Base-by-base conservation (phyloP, 441 rosid species). In the Manihot esculenta region DNA sequence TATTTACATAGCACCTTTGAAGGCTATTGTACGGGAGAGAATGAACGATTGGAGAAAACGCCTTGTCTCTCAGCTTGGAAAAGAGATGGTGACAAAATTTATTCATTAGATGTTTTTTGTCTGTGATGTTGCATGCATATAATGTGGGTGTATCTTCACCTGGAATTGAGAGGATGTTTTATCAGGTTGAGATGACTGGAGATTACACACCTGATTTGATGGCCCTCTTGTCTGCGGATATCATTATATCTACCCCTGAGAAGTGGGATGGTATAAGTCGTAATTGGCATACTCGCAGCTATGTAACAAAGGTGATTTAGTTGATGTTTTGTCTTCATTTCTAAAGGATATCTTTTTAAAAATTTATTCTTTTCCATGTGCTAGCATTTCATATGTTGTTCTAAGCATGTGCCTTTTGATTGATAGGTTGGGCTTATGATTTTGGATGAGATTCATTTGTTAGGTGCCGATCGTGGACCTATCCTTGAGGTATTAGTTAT, bases 221-320 rank as follows among this genome's bases (percentile, higher is more conserved):
- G 82, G 97, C 98, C 75, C 96, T 96, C 64, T 83, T 96, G 82
- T 96, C 99, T 30, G 99, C 99, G 53, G 98, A 96, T 84, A 88
- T 96, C 76, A 96, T 96, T 64, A 88, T 96, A 81, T 90, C 99
- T 47, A 96, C 99, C 75, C 99, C 99, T 70, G 99, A 96, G 77
- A 96, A 96, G 82, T 96, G 99, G 99, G 99, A 96, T 84, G 99
- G 99, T 66, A 96, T 96, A 60, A 96, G 99, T 82, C 99, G 99
- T 68, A 96, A 96, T 75, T 96, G 99, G 99, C 97, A 96, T 72
- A 90, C 85, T 83, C 88, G 99, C 80, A 88, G 94, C 88, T 96
- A 96, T 82, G 99, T 96, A 42, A 93, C 89, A 61, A 96, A 96
- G 97, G 99, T 91, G 55, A 42, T 74, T 66, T 67, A 48, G 58